Evolutionary conservation across 345 rosid genomes (phyloP).

Genomic region (Melastoma malabathricum): DNA sequence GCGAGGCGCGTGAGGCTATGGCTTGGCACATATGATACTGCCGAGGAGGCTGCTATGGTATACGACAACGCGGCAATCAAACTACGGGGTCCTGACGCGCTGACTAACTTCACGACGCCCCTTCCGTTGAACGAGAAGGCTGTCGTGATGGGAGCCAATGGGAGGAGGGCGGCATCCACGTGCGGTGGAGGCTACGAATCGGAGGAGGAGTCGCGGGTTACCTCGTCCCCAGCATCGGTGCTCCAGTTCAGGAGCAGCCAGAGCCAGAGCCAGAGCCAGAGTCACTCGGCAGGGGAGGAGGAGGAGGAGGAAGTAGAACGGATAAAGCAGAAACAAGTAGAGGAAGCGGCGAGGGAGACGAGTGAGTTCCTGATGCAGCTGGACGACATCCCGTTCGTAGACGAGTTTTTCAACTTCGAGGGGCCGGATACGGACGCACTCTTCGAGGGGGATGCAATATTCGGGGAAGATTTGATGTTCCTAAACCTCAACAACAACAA

Average conservation of each 20-base stretch:
- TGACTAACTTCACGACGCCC: constrained; percentile 57
- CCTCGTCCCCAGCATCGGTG: constrained; percentile 78
- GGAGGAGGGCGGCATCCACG: constrained; percentile 10
- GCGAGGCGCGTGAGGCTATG: constrained; percentile 70
- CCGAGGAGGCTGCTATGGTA: constrained; percentile 93
- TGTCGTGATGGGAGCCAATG: background rate
- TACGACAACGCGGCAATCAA: constrained; percentile 91
- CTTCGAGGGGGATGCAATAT: constrained; percentile 25
- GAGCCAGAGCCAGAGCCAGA: constrained; percentile 5
- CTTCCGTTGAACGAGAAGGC: constrained; percentile 11
- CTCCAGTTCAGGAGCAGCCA: constrained; percentile 26
- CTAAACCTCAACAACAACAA: constrained; percentile 23
- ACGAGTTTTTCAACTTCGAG: constrained; percentile 42
- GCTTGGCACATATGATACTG: constrained; percentile 86
- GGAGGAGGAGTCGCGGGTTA: constrained; percentile 37
- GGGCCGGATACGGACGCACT: constrained; percentile 26
- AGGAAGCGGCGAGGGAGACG: constrained; percentile 4
- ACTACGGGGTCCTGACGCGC: constrained; percentile 83
- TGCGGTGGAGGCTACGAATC: constrained; percentile 45
- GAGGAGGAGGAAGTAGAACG: constrained; percentile 5
- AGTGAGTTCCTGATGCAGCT: constrained; percentile 20
- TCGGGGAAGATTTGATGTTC: constrained; percentile 21
- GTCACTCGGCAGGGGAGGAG: background rate
- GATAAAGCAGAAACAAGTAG: constrained; percentile 23
- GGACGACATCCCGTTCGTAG: constrained; percentile 35